Base-by-base conservation (phyloP, 1,139 yeast genomes). In the Wickerhamomyces sp. region DNA sequence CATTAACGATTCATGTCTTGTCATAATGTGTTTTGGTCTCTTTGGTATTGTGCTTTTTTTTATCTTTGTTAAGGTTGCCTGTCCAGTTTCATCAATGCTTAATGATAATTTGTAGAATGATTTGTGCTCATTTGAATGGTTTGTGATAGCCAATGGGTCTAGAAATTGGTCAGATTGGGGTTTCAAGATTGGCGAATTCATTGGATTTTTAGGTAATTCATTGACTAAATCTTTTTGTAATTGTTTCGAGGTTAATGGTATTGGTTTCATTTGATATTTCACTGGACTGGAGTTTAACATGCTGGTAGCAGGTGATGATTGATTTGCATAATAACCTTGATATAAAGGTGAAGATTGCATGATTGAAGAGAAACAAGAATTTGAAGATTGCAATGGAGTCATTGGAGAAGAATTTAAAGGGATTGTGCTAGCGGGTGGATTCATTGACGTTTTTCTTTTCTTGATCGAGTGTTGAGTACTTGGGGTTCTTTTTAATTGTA, bases 301-400 rank as follows among this genome's bases (percentile, higher is more conserved):
- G 10, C 47, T 42, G 4, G 55, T 46, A 10, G 35, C 40, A 22
- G 58, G 54, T 2, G 56, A 48, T 6, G 51, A 37, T n/a, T 47
- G 48, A 21, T 49, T 45, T 7, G 49, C 49, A 29, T 52, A 54
- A 38, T 49, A 53, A 3, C 56, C 56, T 22, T 52, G 55, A 21
- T 54, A 51, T 14, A 53, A 37, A 2, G 58, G 58, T 4, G 58
- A 54, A 3, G 57, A 54, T 34, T 51, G 54, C 36, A 53, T 49
- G 16, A 53, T 51, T 15, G 57, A 51, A 4, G 57, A 52, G 36
- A 54, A 54, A 27, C 55, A 51, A 5, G 55, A 38, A 12, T 21
- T 14, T n/a, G 46, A 35, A 3, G 30, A 27, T 5, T 37, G 34
- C 7, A 31, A 30, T 31, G 57, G 57, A 4, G 58, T 49, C 47